Percentiles rank a stretch among this genome's conserved stretches.
phyloP scores from a whole-genome alignment of 2,329 filamentous ascomycete species.

The Rosellinia necatrix region DNA sequence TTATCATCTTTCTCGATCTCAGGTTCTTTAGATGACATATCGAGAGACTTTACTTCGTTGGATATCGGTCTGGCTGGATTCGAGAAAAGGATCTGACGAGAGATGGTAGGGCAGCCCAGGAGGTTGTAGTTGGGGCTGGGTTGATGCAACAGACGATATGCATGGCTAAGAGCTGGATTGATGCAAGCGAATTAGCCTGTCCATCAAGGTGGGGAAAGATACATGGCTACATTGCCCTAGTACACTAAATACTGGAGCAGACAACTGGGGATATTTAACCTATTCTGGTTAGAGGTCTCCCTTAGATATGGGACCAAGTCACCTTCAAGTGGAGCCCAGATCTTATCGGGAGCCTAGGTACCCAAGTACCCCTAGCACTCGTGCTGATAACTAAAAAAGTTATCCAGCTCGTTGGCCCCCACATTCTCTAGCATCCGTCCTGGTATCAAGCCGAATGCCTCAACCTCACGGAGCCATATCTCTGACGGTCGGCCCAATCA shows the following conservation, averaged over 20 bases:
- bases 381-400: conserved; percentile 30
- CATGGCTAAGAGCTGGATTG: background rate
- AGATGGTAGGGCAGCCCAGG: background rate
- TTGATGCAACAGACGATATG: background rate
- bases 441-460: conserved; percentile 4
- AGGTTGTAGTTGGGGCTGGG: background rate
- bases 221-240: too few species aligned
- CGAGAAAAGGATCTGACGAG: background rate
- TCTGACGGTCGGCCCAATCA: background rate
- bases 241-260: too few species aligned
- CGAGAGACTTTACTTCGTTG: background rate
- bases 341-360: conserved; percentile 22
- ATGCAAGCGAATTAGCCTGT: too few species aligned
- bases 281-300: too few species aligned
- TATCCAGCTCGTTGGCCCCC: conserved; percentile 8
- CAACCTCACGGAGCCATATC: background rate
- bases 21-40: conserved; percentile 51
- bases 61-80: background rate
- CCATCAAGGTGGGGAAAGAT: too few species aligned
- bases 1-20: conserved; percentile 56
- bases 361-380: too few species aligned
- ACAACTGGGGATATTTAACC: too few species aligned
- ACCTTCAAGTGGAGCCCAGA: conserved; percentile 19
- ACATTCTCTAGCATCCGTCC: background rate
- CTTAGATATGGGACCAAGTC: too few species aligned